Evolutionary conservation across 768 basidiomycete species (phyloP), one percentile per base, ranked within the genome.

Genomic region (Vararia minispora): DNA sequence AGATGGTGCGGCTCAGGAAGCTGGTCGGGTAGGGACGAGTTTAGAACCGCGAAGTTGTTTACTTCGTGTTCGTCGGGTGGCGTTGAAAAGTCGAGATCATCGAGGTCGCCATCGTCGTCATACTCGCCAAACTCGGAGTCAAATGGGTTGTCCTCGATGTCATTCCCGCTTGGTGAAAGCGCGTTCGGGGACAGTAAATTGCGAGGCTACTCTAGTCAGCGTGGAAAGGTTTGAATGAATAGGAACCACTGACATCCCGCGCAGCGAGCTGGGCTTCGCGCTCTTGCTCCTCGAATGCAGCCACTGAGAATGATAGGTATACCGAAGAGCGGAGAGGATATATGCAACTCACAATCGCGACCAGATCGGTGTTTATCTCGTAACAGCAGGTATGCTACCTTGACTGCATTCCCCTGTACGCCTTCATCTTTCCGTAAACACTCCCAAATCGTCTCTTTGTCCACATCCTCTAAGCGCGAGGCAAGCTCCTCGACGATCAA

Each of bases 371-470:
- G 68, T 63, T 91, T 91, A 53, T 99, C 94, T 40, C 89, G 68
- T 31, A 95, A 66, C 4, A 99, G 67, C 74, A 91, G 78, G 59
- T 98, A 99, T 0, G 94, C 91, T 6, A 99, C 91, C 60, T 95
- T 92, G 55, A 98, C 82, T 38, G 88, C 80, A 55, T 97, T 95
- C 27, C 91, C 87, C 43, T 81, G 78, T 28, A 75, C 68, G 0
- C 86, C 90, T 46, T 92, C 89, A 37, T 91, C 81, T 48, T 77
- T 63, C 43, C 82, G 71, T 45, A 97, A 59, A 52, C 80, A 81
- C 33, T 82, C 79, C 87, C 86, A 89, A 3, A 98, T 74, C 45
- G 91, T 88, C 2, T 89, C 82, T 58, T 77, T 76, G 42, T 74
- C 73, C 9, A 91, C 79, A 1, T 76, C 81, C 0, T 70, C 59